Evolutionary conservation across 75 land plant species (phyloP).

Genomic region (Isoetes taiwanensis): DNA sequence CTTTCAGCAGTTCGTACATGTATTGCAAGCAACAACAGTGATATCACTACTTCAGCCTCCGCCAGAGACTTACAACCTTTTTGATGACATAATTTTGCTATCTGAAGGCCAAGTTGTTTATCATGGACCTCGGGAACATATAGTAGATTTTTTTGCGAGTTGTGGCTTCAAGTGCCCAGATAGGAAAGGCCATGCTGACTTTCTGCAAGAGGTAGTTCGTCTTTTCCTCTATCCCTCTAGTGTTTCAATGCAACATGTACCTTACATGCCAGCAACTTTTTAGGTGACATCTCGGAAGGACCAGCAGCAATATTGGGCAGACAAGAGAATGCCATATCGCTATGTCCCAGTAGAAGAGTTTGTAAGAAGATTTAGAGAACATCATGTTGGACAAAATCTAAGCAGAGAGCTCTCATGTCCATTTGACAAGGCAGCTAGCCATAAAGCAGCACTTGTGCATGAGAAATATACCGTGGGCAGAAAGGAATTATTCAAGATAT

Average conservation of each 20-base stretch:
- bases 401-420: conserved; percentile 32
- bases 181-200: conserved; percentile 55
- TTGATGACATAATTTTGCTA: conserved; percentile 55
- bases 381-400: conserved; percentile 22
- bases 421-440: conserved; percentile 23
- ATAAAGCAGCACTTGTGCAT: conserved; percentile 25
- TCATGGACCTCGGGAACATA: conserved; percentile 45
- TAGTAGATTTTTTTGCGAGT: conserved; percentile 43
- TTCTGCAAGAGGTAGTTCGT: conserved; percentile 40
- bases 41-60: conserved; percentile 85
- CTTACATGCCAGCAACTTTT: background rate
- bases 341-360: conserved; percentile 49
- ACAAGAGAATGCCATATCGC: conserved; percentile 19
- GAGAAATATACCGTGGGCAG: conserved; percentile 34
- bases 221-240: background rate
- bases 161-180: conserved; percentile 62
- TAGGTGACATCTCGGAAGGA: conserved; percentile 73
- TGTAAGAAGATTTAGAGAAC: conserved; percentile 31
- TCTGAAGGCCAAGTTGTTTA: conserved; percentile 54
- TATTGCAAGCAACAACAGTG: conserved; percentile 49
- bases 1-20: conserved; percentile 54
- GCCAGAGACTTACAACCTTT: conserved; percentile 81
- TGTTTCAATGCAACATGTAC: background rate
- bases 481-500: conserved; percentile 54
- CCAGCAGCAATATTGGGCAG: conserved; percentile 67